Evolutionary conservation across 2,329 filamentous ascomycete genomes (phyloP).

Genomic region (Whalleya microplaca): DNA sequence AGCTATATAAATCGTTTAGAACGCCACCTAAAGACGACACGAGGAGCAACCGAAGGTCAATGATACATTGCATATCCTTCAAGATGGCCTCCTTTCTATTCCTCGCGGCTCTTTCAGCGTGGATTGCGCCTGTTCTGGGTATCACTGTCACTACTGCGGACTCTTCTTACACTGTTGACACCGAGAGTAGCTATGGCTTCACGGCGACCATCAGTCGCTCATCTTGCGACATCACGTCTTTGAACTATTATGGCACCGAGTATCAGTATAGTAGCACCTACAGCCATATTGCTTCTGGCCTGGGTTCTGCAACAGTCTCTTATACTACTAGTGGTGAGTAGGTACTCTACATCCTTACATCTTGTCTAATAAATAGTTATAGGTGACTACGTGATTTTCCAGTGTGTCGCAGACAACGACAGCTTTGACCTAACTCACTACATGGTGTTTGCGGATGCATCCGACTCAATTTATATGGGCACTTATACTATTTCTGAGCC

Average conservation of each 20-base stretch:
- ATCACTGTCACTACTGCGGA: constrained; percentile 31
- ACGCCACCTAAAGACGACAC: constrained; percentile 4
- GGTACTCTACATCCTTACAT: constrained; percentile 42
- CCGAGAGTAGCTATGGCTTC: constrained; percentile 34
- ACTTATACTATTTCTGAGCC: constrained; percentile 55
- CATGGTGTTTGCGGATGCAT: constrained; percentile 53
- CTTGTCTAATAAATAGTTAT: constrained; percentile 46
- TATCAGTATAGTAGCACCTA: constrained; percentile 51
- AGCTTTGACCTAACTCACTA: constrained; percentile 54
- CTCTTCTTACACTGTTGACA: constrained; percentile 33
- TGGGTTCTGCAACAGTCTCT: constrained; percentile 54
- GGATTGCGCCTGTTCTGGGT: constrained; percentile 26
- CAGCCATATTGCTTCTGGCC: constrained; percentile 57
- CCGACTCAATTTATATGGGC: constrained; percentile 53
- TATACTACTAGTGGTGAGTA: constrained; percentile 36
- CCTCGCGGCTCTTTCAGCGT: constrained; percentile 27
- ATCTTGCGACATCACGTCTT: constrained; percentile 58
- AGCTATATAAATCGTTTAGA: constrained; percentile 10
- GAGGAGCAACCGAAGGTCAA: constrained; percentile 7
- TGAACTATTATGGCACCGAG: constrained; percentile 53
- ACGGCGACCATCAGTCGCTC: constrained; percentile 34
- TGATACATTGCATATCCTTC: constrained; percentile 6
- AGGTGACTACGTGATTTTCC: constrained; percentile 56
- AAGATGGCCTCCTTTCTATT: constrained; percentile 21
- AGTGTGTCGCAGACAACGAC: constrained; percentile 52